phyloP scores from a whole-genome alignment of 495 filamentous ascomycete species.

The Neurospora sp. region DNA sequence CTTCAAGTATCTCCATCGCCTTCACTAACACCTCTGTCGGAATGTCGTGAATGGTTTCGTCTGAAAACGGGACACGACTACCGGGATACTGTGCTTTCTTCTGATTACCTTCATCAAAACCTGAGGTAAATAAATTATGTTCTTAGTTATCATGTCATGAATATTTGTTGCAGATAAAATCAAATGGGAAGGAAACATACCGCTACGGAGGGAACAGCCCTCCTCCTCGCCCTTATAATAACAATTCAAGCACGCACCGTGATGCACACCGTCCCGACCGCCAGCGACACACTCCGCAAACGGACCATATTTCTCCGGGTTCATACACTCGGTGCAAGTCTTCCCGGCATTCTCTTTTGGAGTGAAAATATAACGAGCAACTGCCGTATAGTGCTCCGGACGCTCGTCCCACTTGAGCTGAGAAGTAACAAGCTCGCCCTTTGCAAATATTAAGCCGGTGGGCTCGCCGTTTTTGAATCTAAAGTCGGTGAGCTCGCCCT shows the following conservation, averaged over 20 bases:
- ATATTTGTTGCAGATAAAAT: no score
- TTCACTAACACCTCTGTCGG: neutral
- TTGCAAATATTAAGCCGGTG: neutral
- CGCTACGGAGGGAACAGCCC: neutral
- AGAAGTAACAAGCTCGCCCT: neutral
- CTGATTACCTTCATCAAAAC: neutral
- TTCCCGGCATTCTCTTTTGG: neutral
- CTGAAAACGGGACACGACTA: neutral
- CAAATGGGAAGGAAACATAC: no score
- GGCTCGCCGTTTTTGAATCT: neutral
- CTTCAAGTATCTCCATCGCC: neutral
- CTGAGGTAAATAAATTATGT: no score
- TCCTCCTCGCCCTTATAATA: neutral
- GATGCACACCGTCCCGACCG: neutral
- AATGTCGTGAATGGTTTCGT: neutral
- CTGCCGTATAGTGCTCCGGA: neutral
- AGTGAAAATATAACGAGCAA: neutral
- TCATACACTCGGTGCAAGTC: neutral
- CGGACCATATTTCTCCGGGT: neutral
- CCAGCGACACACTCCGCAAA: neutral
- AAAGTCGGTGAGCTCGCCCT: neutral
- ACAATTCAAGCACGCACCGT: neutral
- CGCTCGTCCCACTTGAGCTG: neutral
- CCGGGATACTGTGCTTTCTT: neutral
- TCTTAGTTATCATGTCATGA: no score